Evolutionary conservation across 805 yeast genomes (phyloP), one percentile per base, ranked within the genome.

Genomic region (Zygotorulaspora chibaensis): DNA sequence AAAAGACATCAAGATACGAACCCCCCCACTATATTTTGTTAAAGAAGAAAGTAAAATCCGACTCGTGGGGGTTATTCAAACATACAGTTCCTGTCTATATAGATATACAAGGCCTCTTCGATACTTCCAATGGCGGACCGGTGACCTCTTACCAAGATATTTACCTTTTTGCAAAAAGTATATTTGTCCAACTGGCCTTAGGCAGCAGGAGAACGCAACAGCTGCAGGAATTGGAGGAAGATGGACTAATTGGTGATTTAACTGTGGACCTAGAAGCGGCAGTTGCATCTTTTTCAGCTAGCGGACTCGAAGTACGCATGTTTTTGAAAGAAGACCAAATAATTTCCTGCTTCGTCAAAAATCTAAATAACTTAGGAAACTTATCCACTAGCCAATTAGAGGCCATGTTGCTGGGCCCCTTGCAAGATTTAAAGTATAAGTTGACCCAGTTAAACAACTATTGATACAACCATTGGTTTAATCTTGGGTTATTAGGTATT

Each of bases 71-170:
- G 1, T 39, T 69, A 2, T 68, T 67, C 46, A 69, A 66, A 41
- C 68, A 69, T 50, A 71, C 73, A 0, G 48, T 71, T 0, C 75
- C 75, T 2, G 48, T 52, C 16, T 62, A 50, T 37, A 47, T 63
- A 10, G 58, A 57, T 35, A 43, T 57, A 12, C 43, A 51, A n/a
- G 36, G 34, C 4, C 38, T 50, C 8, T 59, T 61, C 31, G 42
- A 52, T 12, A 47, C 40, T n/a, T 45, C 51, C 11, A 51, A 51
- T 15, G 47, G 41, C n/a, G 58, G 54, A 9, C 15, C 42, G 0
- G 30, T 58, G 8, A 33, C 42, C 17, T 34, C 52, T 13, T 37
- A 51, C 34, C 45, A 53, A 2, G 57, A 60, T 11, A 48, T 59
- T n/a, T 57, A 55, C 46, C 42, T 56, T 4, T 63, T 64, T 48